These are phyloP conservation scores for Stagonosporopsis chrysanthemi DNA, from an alignment of 2,329 filamentous ascomycete species.

Conservation along the genomic window DNA sequence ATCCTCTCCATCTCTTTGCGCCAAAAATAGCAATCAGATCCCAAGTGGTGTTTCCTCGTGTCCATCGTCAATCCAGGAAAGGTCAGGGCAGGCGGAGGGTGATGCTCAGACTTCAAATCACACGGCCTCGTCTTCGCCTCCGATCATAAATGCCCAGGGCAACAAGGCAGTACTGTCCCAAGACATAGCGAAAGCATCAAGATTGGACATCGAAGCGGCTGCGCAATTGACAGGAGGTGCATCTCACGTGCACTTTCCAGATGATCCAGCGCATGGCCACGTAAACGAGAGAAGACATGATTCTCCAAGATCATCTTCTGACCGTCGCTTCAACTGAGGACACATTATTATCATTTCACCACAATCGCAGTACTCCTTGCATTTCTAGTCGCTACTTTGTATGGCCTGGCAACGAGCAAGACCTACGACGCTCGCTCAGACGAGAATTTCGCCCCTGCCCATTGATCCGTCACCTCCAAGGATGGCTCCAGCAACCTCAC, in stretches of 20 bases:
- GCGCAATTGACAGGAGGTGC: neutral
- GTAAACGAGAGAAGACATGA: neutral
- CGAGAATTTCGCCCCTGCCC: neutral
- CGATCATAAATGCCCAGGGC: neutral
- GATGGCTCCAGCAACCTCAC: slow-evolving; percentile 7
- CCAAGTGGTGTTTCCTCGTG: neutral
- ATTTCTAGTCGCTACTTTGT: neutral
- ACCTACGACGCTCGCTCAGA: neutral
- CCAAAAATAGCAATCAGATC: neutral
- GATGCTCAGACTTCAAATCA: neutral
- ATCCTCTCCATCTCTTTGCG: neutral
- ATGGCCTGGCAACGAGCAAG: neutral
- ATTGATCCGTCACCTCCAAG: neutral
- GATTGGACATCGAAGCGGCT: neutral
- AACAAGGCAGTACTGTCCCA: no score
- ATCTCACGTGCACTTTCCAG: neutral
- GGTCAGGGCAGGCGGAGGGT: neutral
- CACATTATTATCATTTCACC: neutral
- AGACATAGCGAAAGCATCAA: neutral
- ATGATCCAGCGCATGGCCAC: no score
- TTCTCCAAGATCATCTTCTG: neutral
- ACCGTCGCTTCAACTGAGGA: no score
- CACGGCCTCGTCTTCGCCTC: neutral
- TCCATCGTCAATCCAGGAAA: neutral
- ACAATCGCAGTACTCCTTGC: neutral